A percentile compares a stretch with the other conserved stretches of the same genome.
These are phyloP conservation scores for Blastobotrys buckinghamii DNA, from an alignment of 1,139 yeast species.

Conservation along the genomic window DNA sequence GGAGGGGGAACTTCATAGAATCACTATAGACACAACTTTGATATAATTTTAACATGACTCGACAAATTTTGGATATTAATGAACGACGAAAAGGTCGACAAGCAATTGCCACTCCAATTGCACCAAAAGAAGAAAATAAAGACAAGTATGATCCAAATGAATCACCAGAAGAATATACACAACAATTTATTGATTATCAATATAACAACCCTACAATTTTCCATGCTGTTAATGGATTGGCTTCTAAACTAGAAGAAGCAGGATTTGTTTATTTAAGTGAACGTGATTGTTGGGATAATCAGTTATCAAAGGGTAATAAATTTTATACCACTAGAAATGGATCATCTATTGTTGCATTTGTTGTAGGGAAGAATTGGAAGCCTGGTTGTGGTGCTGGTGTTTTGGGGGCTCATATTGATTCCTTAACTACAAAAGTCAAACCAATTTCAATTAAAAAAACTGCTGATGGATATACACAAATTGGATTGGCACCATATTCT, in stretches of 20 bases:
- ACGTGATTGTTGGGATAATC: constrained; percentile 58
- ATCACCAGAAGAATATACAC: constrained; percentile 26
- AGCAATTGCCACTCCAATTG: not conserved
- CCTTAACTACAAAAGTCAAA: constrained; percentile 69
- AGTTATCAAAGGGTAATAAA: constrained; percentile 48
- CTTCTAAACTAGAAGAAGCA: constrained; percentile 28
- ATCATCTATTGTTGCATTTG: constrained; percentile 77
- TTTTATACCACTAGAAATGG: constrained; percentile 75
- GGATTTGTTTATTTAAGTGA: constrained; percentile 57
- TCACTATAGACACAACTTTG: too few species aligned
- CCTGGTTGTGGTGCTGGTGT: constrained; percentile 80
- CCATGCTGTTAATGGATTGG: constrained; percentile 69
- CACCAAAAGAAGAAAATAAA: not conserved
- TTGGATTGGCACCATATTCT: constrained; percentile 92
- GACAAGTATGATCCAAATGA: constrained; percentile 14
- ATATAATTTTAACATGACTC: not conserved
- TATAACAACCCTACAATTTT: constrained; percentile 87
- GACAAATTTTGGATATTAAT: not conserved
- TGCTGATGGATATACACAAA: constrained; percentile 71
- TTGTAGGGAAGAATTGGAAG: constrained; percentile 57
- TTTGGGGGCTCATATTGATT: constrained; percentile 90
- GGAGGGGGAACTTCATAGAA: too few species aligned
- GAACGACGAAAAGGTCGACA: constrained; percentile 5
- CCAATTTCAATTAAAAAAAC: constrained; percentile 70
- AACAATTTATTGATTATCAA: constrained; percentile 69